These are phyloP conservation scores for Ustilago xerochloae DNA, from an alignment of 1,284 basidiomycete species.

Conservation along the genomic window DNA sequence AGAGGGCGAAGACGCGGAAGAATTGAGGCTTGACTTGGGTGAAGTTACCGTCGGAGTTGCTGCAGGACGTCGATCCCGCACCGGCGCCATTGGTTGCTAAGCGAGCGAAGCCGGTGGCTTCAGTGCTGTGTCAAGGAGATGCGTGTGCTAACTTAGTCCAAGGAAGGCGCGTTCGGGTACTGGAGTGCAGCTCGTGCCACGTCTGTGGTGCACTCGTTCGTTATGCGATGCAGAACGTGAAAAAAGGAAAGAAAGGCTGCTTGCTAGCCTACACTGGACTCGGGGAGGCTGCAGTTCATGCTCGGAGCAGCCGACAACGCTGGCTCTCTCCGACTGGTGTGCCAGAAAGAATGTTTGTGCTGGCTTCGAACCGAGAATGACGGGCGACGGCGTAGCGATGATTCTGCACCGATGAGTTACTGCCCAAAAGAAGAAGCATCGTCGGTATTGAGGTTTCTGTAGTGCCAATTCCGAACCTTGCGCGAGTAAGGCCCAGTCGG, in stretches of 20 bases:
- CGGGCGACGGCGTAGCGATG: too few species aligned
- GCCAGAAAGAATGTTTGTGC: too few species aligned
- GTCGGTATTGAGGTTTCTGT: not conserved
- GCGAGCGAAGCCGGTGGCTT: not conserved
- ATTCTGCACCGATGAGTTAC: not conserved
- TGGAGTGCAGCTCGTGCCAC: too few species aligned
- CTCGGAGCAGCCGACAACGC: not conserved
- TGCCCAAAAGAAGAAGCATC: not conserved
- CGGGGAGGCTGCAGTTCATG: not conserved
- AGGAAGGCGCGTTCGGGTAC: not conserved
- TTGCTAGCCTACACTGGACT: not conserved
- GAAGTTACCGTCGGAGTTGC: conserved; percentile 4
- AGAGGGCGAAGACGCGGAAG: not conserved
- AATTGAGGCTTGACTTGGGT: too few species aligned
- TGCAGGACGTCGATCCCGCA: conserved; percentile 28
- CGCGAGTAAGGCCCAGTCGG: too few species aligned
- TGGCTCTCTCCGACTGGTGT: too few species aligned
- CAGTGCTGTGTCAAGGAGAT: too few species aligned
- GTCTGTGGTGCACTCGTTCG: too few species aligned
- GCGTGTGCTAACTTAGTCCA: too few species aligned
- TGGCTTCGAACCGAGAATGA: not conserved
- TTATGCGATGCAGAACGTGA: too few species aligned
- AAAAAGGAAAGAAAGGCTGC: too few species aligned
- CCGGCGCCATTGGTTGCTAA: not conserved
- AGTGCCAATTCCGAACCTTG: not conserved